Percentiles rank a stretch among this genome's conserved stretches.
Conservation (phyloP, 352 stramenopile genomes). For the Globisporangium carolinianum region DNA sequence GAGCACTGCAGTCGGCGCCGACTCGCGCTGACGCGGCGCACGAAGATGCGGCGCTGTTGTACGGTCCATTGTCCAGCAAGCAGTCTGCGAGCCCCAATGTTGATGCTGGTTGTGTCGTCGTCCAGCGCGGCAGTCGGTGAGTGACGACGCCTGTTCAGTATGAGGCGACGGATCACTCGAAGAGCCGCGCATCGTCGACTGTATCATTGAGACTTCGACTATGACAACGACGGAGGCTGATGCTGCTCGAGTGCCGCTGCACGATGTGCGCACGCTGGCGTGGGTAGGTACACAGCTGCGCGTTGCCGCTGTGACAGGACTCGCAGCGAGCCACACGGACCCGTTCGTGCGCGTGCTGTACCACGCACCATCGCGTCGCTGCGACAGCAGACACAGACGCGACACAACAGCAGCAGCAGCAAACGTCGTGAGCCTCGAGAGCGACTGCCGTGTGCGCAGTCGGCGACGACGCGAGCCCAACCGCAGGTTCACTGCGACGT, state of each 20-base stretch:
- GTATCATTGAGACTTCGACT: too few relatives aligned
- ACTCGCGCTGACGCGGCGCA: conserved; percentile 2
- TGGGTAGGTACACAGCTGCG: conserved; percentile 23
- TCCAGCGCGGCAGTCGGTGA: too few relatives aligned
- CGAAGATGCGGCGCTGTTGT: neutral
- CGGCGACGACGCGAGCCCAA: conserved; percentile 18
- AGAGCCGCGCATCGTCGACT: too few relatives aligned
- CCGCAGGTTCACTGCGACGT: conserved; percentile 36
- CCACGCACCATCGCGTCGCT: conserved; percentile 6
- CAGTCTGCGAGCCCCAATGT: too few relatives aligned
- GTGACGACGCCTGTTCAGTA: too few relatives aligned
- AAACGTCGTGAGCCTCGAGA: conserved; percentile 10
- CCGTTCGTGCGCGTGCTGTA: conserved; percentile 50
- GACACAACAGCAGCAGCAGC: neutral
- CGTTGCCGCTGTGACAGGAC: conserved; percentile 25
- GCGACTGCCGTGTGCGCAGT: neutral
- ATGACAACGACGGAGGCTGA: too few relatives aligned
- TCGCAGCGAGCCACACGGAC: conserved; percentile 33
- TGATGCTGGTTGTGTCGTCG: too few relatives aligned
- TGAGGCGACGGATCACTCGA: too few relatives aligned
- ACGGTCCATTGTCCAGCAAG: too few relatives aligned
- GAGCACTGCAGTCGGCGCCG: conserved; percentile 6
- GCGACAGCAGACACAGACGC: neutral
- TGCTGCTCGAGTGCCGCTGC: too few relatives aligned
- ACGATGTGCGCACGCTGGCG: neutral